Base-by-base conservation (phyloP, 2,329 filamentous ascomycete genomes). In the Biscogniauxia mediterranea region DNA sequence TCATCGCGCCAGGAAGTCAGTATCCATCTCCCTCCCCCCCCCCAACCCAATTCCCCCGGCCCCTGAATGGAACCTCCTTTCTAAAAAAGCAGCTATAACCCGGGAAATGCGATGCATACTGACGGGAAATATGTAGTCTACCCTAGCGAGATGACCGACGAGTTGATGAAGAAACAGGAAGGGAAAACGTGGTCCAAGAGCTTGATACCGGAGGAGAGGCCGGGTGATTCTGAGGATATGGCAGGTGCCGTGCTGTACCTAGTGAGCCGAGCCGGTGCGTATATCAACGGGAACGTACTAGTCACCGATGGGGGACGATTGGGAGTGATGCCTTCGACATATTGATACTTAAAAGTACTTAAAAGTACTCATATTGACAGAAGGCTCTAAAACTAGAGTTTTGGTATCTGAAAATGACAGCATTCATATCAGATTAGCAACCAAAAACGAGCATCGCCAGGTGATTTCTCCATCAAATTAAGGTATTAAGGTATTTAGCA, bases 281-380 rank as follows among this genome's bases (percentile, higher is more conserved):
- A 83, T 69, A 63, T 83, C 59, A 85, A 85, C 70, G 83, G 83
- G 5, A 80, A 78, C 64, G 79, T 84, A 2, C 68, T 85, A 50
- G 71, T 85, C 8, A 78, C 78, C 1, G 84, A 86, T 71, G 83
- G 84, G 52, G 83, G 83, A 1, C 74, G 80, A 46, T 57, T 85
- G 11, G 55, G 65, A 4, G 57, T 70, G 5, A 0, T 68, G 15
- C 70, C 69, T 4, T 63, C 68, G 6, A 11, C 64, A 6, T 71
- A 70, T 56, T 72, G 46, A 63, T 38, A 19, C 3, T 17, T 46
- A 25, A 11, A 49, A 58, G 32, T 21, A 23, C 23, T 5, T n/a
- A n/a, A n/a, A n/a, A n/a, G n/a, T n/a, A n/a, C n/a, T n/a, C n/a
- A n/a, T n/a, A n/a, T n/a, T n/a, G n/a, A n/a, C n/a, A n/a, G n/a